Evolutionary conservation across 2,329 filamentous ascomycete species (phyloP).

Genomic region (Metarhizium anisopliae): DNA sequence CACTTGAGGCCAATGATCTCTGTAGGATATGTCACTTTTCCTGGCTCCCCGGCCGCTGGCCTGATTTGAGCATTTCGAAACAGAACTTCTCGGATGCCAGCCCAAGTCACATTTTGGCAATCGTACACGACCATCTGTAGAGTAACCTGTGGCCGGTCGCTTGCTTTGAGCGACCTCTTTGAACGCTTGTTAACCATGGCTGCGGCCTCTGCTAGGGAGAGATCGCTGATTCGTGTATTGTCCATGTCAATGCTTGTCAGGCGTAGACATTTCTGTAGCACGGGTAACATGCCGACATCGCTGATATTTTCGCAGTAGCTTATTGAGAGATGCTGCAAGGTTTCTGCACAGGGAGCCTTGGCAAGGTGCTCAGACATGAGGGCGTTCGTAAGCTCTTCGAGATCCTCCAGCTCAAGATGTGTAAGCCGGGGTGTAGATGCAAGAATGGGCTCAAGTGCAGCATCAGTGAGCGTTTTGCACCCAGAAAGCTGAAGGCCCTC

Average conservation of each 20-base stretch:
- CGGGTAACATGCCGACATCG: constrained; percentile 73
- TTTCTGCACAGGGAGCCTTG: constrained; percentile 62
- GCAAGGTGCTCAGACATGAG: constrained; percentile 65
- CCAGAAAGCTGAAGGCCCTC: constrained; percentile 79
- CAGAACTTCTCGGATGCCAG: constrained; percentile 77
- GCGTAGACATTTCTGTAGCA: constrained; percentile 65
- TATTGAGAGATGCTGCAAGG: constrained; percentile 72
- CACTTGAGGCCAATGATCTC: constrained; percentile 84
- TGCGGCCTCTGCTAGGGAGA: constrained; percentile 77
- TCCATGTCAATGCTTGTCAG: constrained; percentile 76
- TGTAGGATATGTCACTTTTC: constrained; percentile 51
- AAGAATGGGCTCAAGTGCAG: constrained; percentile 61
- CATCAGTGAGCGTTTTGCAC: constrained; percentile 65
- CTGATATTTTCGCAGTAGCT: constrained; percentile 84
- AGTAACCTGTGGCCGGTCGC: constrained; percentile 45
- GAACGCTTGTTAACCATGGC: constrained; percentile 64
- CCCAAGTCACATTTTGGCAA: constrained; percentile 88
- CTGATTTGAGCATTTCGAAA: constrained; percentile 72
- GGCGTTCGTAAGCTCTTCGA: constrained; percentile 66
- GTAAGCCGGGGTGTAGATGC: constrained; percentile 69
- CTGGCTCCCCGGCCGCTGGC: constrained; percentile 32
- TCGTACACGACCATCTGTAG: constrained; percentile 80
- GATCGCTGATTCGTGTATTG: constrained; percentile 84
- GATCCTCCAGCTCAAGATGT: constrained; percentile 83
- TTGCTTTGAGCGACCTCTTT: constrained; percentile 28